Evolutionary conservation across 768 basidiomycete species (phyloP), one percentile per base, ranked within the genome.

Genomic region (Trametes cinnabarina): DNA sequence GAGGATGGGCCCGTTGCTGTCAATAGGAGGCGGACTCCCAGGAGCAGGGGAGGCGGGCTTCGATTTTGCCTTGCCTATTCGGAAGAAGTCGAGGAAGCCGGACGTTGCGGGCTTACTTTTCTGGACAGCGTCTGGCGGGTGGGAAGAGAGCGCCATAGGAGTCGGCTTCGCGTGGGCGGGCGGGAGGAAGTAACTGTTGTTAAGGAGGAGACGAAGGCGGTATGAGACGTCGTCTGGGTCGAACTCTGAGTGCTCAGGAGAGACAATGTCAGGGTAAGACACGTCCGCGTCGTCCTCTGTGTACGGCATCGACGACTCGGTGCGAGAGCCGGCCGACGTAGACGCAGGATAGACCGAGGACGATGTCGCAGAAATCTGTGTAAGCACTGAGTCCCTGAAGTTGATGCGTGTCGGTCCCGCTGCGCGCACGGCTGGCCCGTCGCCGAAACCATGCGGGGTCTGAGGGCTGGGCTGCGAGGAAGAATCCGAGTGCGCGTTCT

Each of bases 151-250:
- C 50, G 88, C 83, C 25, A 86, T 77, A 2, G 85, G 81, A 10
- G 82, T 82, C 2, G 92, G 92, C 67, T 94, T 94, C 40, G 85
- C 80, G 66, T 94, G 92, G 0, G 92, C 91, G 10, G 92, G 92
- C 3, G 92, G 92, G 35, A 94, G 83, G 67, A 90, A 94, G 69
- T 94, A 94, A 67, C 80, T 92, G 72, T 94, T 94, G 70, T 87
- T 89, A 52, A 94, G 87, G 39, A 94, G 82, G 51, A 94, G 80
- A 39, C 85, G 87, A 19, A 94, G 82, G 22, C 92, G 87, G 73
- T 91, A 90, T 19, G 90, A 85, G 39, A 93, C 90, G 66, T 94
- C 92, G 71, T 94, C 91, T 20, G 80, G 79, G 64, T 76, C 76
- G 58, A 77, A 72, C 34, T 71, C 68, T 8, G 65, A 51, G 10